Evolutionary conservation across 768 basidiomycete species (phyloP), one percentile per base, ranked within the genome.

Genomic region (Dendrothele bispora): DNA sequence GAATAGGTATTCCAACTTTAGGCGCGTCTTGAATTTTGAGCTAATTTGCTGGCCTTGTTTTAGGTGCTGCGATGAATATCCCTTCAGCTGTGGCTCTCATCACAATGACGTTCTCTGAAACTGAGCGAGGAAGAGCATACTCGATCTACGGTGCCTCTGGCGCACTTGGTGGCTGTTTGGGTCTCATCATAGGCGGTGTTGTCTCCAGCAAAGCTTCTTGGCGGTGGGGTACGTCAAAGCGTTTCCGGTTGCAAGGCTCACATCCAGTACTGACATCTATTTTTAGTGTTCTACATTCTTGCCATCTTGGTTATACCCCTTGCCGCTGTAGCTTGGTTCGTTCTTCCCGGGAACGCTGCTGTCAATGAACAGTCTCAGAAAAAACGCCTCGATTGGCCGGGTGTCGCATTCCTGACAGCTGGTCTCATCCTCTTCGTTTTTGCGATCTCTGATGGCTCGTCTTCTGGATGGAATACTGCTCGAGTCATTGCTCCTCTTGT

Each of bases 401-500:
- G 43, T 44, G 18, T 15, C 12, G 11, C 20, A 15, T 17, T 34
- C 3, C 44, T 21, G 11, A 50, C 46, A 18, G 21, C 36, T 22
- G 47, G 21, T 8, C 28, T 70, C 46, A 50, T 64, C 41, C 55
- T 69, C 35, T 65, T 69, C 34, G 61, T 70, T 10, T 68, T 68
- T 36, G 64, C 69, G 1, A 49, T 68, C 18, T 70, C 66, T 1
- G 62, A 65, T 26, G 75, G 71, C 17, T 32, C 26, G 14, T 12
- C 32, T 17, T 58, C 58, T 43, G 75, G 77, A 8, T 80, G 77
- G 79, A 55, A 48, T 12, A 57, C 66, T 1, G 62, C 72, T 7
- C 50, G 55, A 7, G 71, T 79, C 46, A 53, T 79, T 30, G 60
- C 55, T 5, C 70, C 74, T 1, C 60, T 80, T 35, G 55, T 73